A percentile compares a stretch with the other conserved stretches of the same genome.
phyloP scores from a whole-genome alignment of 1,284 basidiomycete genomes.

The Ceratobasidium sp. region DNA sequence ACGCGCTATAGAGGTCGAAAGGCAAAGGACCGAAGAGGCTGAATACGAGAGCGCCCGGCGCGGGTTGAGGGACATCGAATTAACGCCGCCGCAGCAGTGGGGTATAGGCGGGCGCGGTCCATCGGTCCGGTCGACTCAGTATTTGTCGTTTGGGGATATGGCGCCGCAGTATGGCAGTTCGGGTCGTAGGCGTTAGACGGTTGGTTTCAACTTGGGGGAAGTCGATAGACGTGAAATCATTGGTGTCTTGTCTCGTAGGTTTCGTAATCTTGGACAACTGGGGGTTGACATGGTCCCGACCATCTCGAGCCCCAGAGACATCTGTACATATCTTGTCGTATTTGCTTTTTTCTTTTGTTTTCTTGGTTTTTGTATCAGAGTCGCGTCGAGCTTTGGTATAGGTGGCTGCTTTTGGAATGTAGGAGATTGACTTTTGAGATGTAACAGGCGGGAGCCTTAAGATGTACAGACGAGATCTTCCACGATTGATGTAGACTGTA shows the following conservation, averaged over 20 bases:
- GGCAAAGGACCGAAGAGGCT: conserved; percentile 14
- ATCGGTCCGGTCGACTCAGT: conserved; percentile 26
- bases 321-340: conserved; percentile 18
- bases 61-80: conserved; percentile 21
- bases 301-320: conserved; percentile 22
- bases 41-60: conserved; percentile 33
- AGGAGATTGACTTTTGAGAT: background rate
- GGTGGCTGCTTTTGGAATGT: background rate
- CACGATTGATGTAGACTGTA: too few species aligned
- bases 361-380: background rate
- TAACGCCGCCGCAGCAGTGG: conserved; percentile 31
- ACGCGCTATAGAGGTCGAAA: conserved; percentile 41
- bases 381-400: too few species aligned
- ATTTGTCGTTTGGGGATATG: conserved; percentile 33
- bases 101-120: background rate
- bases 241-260: conserved; percentile 5
- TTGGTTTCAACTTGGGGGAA: background rate
- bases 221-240: background rate
- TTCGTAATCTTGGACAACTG: background rate
- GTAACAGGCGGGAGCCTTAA: too few species aligned
- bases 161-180: conserved; percentile 10
- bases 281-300: conserved; percentile 8
- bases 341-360: conserved; percentile 1
- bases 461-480: too few species aligned
- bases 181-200: background rate